Evolutionary conservation across 352 stramenopile genomes (phyloP).

Genomic region (Pythium myriotylum): DNA sequence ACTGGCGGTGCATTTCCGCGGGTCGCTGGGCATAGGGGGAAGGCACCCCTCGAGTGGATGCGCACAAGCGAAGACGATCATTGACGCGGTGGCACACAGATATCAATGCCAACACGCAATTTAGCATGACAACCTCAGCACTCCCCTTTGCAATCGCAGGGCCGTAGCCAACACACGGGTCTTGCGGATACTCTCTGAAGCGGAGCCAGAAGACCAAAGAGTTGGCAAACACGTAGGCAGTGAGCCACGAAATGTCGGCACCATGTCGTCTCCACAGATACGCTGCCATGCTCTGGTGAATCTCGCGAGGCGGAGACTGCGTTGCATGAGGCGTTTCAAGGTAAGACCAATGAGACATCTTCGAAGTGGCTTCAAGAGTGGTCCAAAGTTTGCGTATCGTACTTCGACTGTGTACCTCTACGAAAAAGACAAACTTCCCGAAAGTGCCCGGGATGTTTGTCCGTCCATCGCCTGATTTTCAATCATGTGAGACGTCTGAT

Average conservation of each 20-base stretch:
- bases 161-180: slow-evolving; percentile 30
- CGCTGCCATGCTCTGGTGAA: too few relatives aligned
- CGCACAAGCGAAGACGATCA: slow-evolving; percentile 21
- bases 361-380: too few relatives aligned
- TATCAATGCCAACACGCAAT: slow-evolving; percentile 34
- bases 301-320: too few relatives aligned
- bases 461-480: too few relatives aligned
- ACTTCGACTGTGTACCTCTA: too few relatives aligned
- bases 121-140: slow-evolving; percentile 45
- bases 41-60: not conserved
- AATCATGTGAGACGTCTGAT: too few relatives aligned
- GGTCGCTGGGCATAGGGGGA: slow-evolving; percentile 8
- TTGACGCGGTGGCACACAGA: slow-evolving; percentile 38
- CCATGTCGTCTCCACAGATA: slow-evolving; percentile 24
- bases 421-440: too few relatives aligned
- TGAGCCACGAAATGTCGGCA: slow-evolving; percentile 28
- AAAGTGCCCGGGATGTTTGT: too few relatives aligned
- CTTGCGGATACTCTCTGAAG: slow-evolving; percentile 30
- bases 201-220: slow-evolving; percentile 26
- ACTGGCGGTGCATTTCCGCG: slow-evolving; percentile 38
- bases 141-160: slow-evolving; percentile 45
- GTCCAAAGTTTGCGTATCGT: too few relatives aligned
- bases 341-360: too few relatives aligned
- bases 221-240: slow-evolving; percentile 35
- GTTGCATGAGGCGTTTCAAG: too few relatives aligned